These are phyloP conservation scores for Ustulina deusta DNA, from an alignment of 2,329 filamentous ascomycete genomes.

Conservation along the genomic window DNA sequence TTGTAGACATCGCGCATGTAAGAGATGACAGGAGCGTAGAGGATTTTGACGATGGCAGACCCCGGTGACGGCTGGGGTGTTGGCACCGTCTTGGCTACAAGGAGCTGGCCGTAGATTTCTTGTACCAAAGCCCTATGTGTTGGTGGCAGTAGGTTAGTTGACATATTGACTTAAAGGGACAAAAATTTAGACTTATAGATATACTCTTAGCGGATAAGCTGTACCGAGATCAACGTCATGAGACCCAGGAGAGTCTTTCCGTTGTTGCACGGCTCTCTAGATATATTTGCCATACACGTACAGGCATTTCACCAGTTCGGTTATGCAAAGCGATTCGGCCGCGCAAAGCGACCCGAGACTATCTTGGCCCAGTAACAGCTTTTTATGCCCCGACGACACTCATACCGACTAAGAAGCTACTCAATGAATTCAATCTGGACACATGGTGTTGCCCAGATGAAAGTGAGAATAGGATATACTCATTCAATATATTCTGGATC, in stretches of 20 bases:
- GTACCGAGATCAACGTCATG: background rate
- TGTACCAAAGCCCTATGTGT: conserved; percentile 28
- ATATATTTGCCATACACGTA: background rate
- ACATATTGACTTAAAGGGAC: conserved; percentile 9
- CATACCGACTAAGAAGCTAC: no score
- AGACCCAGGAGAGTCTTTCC: background rate
- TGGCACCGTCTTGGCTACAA: conserved; percentile 15
- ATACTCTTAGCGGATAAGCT: background rate
- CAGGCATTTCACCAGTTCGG: background rate
- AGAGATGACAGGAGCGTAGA: conserved; percentile 19
- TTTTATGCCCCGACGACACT: no score
- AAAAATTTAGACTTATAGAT: background rate
- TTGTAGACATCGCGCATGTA: conserved; percentile 29
- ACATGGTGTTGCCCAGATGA: no score
- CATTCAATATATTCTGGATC: no score
- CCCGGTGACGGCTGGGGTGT: conserved; percentile 19
- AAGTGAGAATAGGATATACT: no score
- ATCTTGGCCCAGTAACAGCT: no score
- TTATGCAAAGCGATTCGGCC: no score
- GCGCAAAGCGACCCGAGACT: background rate
- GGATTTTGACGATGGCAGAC: conserved; percentile 18
- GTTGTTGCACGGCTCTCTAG: background rate
- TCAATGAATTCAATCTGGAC: no score
- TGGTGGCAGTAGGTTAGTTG: conserved; percentile 14
- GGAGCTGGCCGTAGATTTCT: conserved; percentile 19